These are phyloP conservation scores for Microcos paniculata DNA, from an alignment of 345 rosid species.

Conservation along the genomic window DNA sequence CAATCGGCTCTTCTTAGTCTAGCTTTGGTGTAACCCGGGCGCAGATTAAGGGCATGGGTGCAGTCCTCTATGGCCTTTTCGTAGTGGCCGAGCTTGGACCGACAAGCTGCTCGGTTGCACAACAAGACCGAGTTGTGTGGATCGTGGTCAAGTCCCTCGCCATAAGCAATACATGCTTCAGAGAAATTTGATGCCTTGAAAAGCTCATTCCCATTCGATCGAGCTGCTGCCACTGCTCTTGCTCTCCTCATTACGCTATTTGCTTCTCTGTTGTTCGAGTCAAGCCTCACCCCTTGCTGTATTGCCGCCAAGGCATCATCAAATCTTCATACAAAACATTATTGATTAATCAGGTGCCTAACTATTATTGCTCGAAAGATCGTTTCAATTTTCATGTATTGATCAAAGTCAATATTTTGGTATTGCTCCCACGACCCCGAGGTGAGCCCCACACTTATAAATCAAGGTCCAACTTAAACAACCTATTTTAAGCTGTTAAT, in stretches of 20 bases:
- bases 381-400: not conserved
- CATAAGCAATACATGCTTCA: constrained; percentile 61
- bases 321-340: constrained; percentile 35
- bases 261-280: constrained; percentile 69
- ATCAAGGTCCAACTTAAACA: not conserved
- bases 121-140: constrained; percentile 70
- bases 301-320: constrained; percentile 67
- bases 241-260: constrained; percentile 42
- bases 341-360: not conserved
- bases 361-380: not conserved
- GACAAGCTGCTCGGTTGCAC: constrained; percentile 86
- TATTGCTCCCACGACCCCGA: not conserved
- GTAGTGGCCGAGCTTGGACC: constrained; percentile 59
- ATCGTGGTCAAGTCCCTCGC: constrained; percentile 77
- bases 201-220: constrained; percentile 70
- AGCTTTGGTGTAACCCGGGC: constrained; percentile 73
- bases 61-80: constrained; percentile 78
- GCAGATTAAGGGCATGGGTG: constrained; percentile 57
- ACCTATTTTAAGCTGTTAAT: not conserved
- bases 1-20: constrained; percentile 88
- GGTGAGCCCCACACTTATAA: not conserved
- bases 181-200: constrained; percentile 52
- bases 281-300: constrained; percentile 68
- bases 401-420: not conserved
- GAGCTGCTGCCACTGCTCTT: constrained; percentile 54